phyloP scores from a whole-genome alignment of 345 rosid species.

The Eucalyptus erythrocorys region DNA sequence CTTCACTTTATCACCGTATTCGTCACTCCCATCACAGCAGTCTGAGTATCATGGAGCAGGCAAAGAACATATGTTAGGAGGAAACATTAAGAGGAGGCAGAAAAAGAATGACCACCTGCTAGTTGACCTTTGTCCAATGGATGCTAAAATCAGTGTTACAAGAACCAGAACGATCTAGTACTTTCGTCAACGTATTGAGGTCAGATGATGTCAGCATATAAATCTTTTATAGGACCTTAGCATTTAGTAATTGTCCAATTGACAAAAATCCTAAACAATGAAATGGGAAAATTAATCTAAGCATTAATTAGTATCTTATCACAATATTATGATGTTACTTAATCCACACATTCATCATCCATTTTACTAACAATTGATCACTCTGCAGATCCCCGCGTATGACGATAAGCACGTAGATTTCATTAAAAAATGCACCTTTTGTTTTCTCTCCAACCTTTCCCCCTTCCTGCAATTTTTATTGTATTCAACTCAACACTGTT shows the following conservation, averaged over 20 bases:
- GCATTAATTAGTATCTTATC: not conserved
- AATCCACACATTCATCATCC: not conserved
- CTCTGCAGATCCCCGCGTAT: not conserved
- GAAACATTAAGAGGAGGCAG: not conserved
- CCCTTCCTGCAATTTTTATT: not conserved
- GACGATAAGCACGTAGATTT: not conserved
- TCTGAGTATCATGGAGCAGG: slow-evolving; percentile 21
- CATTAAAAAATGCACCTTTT: not conserved
- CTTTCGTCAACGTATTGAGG: not conserved
- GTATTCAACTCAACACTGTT: not conserved
- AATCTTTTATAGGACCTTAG: not conserved
- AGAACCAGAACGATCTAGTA: not conserved
- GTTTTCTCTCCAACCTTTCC: not conserved
- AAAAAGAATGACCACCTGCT: not conserved
- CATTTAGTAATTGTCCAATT: not conserved
- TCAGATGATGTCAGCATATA: not conserved
- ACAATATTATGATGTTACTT: not conserved
- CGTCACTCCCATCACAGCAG: slow-evolving; percentile 98
- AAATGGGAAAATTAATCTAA: not conserved
- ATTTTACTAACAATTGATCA: not conserved
- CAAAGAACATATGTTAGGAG: not conserved
- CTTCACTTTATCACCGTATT: slow-evolving; percentile 60
- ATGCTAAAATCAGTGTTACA: not conserved
- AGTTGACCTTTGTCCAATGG: not conserved
- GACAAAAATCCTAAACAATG: not conserved